Base-by-base conservation (phyloP, 2,329 filamentous ascomycete genomes). In the Ilyonectria mors-panacis region DNA sequence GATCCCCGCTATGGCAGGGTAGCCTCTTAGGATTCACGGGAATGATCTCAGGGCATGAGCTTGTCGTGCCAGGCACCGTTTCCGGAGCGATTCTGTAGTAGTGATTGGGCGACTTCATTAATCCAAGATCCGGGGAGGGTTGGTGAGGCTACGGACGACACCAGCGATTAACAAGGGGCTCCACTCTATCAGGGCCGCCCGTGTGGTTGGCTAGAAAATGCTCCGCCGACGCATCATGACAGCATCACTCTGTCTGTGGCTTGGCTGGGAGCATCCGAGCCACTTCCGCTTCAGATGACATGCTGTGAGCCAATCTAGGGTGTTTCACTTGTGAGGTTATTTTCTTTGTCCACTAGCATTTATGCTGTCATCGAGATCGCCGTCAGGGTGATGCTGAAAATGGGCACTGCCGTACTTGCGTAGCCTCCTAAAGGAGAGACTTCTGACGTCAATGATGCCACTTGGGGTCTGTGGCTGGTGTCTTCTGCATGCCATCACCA, bases 171-270 rank as follows among this genome's bases (percentile, higher is more conserved):
- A 48, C 59, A 48, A 56, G 15, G 19, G 57, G 59, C 30, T 61
- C 57, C 63, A 55, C 53, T 37, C 15, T 45, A 44, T 53, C 59
- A 70, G 67, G 71, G 65, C 48, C 63, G 19, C 8, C 2, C 6
- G 17, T 6, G 0, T 70, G 19, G 72, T 75, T 75, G 73, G 73
- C 23, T 17, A 4, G 0, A 6, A 4, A 6, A 4, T 6, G 12
- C n/a, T 42, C 19, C 28, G 19, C 44, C 33, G 23, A 68, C 59
- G 72, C 68, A 57, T 26, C 55, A 76, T 76, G 74, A 76, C 71
- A 63, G 56, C 73, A 75, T 64, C 59, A 75, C 72, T 75, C 47
- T 71, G 1, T 50, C 23, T 33, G 54, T 45, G 39, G 69, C 63
- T 65, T 30, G 48, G 50, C 56, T 56, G 51, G 65, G 60, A 66